Percentiles rank a stretch among this genome's conserved stretches.
phyloP scores from a whole-genome alignment of 164 flowering plant species.

The Vitis labrusca region DNA sequence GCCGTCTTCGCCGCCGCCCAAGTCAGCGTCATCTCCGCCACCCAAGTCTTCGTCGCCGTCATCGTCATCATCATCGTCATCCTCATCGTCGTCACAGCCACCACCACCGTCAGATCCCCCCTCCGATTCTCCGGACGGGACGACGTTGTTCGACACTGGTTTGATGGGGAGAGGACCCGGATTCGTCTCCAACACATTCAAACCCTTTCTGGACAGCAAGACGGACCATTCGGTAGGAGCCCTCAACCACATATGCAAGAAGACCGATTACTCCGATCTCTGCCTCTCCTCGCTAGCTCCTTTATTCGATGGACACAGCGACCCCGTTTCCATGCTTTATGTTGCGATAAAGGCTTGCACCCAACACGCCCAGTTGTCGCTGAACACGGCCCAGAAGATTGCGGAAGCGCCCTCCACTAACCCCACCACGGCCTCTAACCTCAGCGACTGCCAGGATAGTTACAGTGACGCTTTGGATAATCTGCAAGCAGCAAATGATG shows the following conservation, averaged over 20 bases:
- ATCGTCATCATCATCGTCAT: no score
- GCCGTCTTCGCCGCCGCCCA: no score
- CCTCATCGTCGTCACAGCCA: no score
- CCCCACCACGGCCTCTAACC: not conserved
- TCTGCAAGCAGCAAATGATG: constrained; percentile 25
- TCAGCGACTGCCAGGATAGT: constrained; percentile 26
- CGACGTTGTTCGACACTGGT: no score
- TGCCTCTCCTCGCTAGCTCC: constrained; percentile 28
- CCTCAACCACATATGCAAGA: constrained; percentile 21
- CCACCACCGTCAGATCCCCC: no score
- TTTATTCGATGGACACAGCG: constrained; percentile 17
- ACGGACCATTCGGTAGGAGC: not conserved
- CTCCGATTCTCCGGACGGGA: no score
- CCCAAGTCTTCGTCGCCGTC: no score
- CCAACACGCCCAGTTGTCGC: constrained; percentile 14
- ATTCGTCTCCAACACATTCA: not conserved
- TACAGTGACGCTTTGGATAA: constrained; percentile 29
- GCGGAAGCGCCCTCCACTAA: not conserved
- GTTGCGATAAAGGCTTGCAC: constrained; percentile 21
- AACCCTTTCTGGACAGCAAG: not conserved
- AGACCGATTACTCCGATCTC: constrained; percentile 32
- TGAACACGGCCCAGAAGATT: not conserved
- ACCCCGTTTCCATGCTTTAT: constrained; percentile 18
- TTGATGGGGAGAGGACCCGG: no score
- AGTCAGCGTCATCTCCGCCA: no score